These are phyloP conservation scores for Geotrichum cucujoidarum DNA, from an alignment of 1,139 yeast genomes.

Conservation along the genomic window DNA sequence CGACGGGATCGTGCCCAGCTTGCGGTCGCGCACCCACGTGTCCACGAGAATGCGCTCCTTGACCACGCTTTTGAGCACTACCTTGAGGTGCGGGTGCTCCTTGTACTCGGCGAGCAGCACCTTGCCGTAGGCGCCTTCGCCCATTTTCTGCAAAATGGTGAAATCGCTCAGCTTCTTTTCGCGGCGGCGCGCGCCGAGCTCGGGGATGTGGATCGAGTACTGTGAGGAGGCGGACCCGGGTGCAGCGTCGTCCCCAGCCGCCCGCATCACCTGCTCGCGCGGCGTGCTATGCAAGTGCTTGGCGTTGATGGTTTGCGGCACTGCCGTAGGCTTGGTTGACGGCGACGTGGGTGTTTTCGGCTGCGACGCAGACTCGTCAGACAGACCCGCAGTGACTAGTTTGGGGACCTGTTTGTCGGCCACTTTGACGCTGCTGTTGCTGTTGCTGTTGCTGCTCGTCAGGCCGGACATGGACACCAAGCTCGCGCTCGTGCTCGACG, in stretches of 20 bases:
- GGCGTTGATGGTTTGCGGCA: not conserved
- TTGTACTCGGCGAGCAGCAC: conserved; percentile 75
- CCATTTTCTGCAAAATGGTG: conserved; percentile 67
- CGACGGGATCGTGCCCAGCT: conserved; percentile 86
- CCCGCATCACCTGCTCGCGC: conserved; percentile 11
- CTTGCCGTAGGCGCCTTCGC: conserved; percentile 95
- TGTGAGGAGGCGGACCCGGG: conserved; percentile 19
- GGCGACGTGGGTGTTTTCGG: conserved; percentile 14
- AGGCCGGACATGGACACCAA: conserved; percentile 10
- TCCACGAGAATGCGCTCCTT: conserved; percentile 91
- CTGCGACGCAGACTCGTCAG: conserved; percentile 5
- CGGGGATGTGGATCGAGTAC: conserved; percentile 24
- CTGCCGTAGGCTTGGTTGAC: not conserved
- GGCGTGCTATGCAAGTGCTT: conserved; percentile 10
- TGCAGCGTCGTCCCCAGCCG: conserved; percentile 5
- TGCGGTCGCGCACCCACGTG: conserved; percentile 93
- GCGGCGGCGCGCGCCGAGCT: conserved; percentile 36
- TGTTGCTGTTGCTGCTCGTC: conserved; percentile 7
- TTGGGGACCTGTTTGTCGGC: conserved; percentile 5
- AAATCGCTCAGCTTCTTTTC: conserved; percentile 68
- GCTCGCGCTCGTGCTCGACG: conserved; percentile 16
- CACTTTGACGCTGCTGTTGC: conserved; percentile 7
- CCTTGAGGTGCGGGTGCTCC: conserved; percentile 54
- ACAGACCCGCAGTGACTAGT: not conserved
- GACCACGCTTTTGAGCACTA: conserved; percentile 82